Evolutionary conservation across 306 rosid genomes (phyloP).

Genomic region (Citrullus mucosospermus): DNA sequence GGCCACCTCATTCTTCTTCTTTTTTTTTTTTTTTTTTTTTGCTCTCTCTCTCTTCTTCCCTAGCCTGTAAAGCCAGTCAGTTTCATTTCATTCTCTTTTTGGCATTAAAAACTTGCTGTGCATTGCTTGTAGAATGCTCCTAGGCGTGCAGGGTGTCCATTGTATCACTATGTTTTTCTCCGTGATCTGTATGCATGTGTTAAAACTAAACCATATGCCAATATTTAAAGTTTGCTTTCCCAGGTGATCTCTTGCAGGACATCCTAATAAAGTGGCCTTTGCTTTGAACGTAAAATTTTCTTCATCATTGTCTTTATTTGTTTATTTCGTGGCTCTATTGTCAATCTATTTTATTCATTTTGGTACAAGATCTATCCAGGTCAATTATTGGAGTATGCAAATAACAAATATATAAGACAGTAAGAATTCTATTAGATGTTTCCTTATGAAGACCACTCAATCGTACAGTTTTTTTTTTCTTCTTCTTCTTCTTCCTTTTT

Average conservation of each 20-base stretch:
- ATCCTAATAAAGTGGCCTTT: background rate
- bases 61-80: background rate
- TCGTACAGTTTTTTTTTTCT: no score
- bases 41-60: background rate
- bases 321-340: background rate
- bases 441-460: background rate
- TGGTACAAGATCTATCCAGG: background rate
- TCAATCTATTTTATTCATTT: background rate
- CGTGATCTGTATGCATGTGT: background rate
- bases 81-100: background rate
- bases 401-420: background rate
- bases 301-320: background rate
- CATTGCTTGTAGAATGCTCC: slow-evolving; percentile 3
- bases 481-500: background rate
- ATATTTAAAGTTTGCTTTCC: background rate
- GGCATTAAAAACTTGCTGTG: background rate
- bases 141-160: background rate
- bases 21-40: background rate
- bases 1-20: background rate
- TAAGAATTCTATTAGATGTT: background rate
- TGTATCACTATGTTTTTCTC: background rate
- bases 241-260: background rate
- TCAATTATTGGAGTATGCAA: background rate
- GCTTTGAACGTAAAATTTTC: background rate
- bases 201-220: background rate